Evolutionary conservation across 225 moss, liverwort and hornwort genomes (phyloP), one percentile per base, ranked within the genome.

Genomic region (Climacium dendroides): DNA sequence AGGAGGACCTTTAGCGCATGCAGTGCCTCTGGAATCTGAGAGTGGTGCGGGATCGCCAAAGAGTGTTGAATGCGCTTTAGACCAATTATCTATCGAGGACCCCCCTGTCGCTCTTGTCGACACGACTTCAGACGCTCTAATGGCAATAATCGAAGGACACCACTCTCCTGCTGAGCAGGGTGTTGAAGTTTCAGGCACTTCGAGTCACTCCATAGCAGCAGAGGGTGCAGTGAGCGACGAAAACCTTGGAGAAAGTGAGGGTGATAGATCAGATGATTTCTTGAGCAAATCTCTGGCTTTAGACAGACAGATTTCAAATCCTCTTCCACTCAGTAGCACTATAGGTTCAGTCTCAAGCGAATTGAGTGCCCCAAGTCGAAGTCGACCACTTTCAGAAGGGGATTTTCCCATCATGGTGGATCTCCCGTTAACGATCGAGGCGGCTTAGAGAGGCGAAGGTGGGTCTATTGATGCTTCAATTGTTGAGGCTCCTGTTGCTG

Each of bases 331-430:
- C 32, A 85, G 34, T 57, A 86, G 86, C 81, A 72, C 57, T 66
- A 11, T 61, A 61, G 86, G 53, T 75, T 67, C 86, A 80, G 79
- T 30, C 62, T 90, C 91, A 83, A 88, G 85, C 59, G 92, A 95
- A 74, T 45, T 92, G 78, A 76, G 83, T 76, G 90, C 83, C 48
- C 64, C 90, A 62, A 37, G 81, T 69, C 95, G 96, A 90, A 93
- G 89, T 73, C 89, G 84, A 18, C 84, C 88, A 15, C 79, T 93
- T n/a, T 97, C 97, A 64, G 97, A 96, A 81, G 97, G 97, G 76
- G 89, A 92, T 79, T 95, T 83, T 88, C 94, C 96, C 32, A 91
- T 95, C 74, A 83, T 94, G 59, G 92, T 93, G 83, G 93, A 97
- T 89, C 95, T 97, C 72, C 95, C 97, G 80, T 86, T 89, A 82